Conservation (phyloP, 768 basidiomycete genomes). For the Tylopilus sp. region DNA sequence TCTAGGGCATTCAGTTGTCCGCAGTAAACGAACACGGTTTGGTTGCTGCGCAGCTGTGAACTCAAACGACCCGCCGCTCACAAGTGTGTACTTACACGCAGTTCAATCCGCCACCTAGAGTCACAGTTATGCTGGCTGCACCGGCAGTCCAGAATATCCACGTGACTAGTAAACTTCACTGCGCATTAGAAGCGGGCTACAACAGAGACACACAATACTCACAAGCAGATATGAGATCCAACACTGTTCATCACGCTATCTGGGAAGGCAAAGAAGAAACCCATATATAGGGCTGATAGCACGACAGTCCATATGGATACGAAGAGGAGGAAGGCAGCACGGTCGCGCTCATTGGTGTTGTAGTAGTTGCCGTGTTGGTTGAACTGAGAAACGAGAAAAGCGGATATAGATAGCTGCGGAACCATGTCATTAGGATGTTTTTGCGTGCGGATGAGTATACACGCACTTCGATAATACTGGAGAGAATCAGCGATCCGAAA, state of each 20-base stretch:
- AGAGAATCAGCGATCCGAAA: slow-evolving; percentile 48
- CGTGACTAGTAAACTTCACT: slow-evolving; percentile 56
- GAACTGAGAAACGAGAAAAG: slow-evolving; percentile 67
- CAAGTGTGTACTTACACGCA: slow-evolving; percentile 48
- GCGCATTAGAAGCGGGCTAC: slow-evolving; percentile 3
- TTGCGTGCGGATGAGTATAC: background rate
- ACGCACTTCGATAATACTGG: slow-evolving; percentile 63
- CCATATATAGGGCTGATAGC: slow-evolving; percentile 47
- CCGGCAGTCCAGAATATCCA: slow-evolving; percentile 80
- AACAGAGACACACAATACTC: slow-evolving; percentile 22
- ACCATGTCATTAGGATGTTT: background rate
- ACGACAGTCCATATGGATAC: slow-evolving; percentile 68
- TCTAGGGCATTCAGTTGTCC: slow-evolving; percentile 73
- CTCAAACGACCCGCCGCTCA: background rate
- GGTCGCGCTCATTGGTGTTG: slow-evolving; percentile 48
- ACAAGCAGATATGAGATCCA: slow-evolving; percentile 63
- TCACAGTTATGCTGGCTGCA: slow-evolving; percentile 64
- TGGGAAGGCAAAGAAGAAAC: slow-evolving; percentile 52
- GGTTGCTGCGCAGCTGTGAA: slow-evolving; percentile 27
- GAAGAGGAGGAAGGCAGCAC: slow-evolving; percentile 68
- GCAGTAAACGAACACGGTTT: slow-evolving; percentile 56
- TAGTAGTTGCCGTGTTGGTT: slow-evolving; percentile 52
- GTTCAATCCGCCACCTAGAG: slow-evolving; percentile 65
- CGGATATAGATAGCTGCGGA: slow-evolving; percentile 60
- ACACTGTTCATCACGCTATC: slow-evolving; percentile 55